Percentiles rank a stretch among this genome's conserved stretches.
phyloP scores from a whole-genome alignment of 1,139 yeast species.

The Yamadazyma triangularis region DNA sequence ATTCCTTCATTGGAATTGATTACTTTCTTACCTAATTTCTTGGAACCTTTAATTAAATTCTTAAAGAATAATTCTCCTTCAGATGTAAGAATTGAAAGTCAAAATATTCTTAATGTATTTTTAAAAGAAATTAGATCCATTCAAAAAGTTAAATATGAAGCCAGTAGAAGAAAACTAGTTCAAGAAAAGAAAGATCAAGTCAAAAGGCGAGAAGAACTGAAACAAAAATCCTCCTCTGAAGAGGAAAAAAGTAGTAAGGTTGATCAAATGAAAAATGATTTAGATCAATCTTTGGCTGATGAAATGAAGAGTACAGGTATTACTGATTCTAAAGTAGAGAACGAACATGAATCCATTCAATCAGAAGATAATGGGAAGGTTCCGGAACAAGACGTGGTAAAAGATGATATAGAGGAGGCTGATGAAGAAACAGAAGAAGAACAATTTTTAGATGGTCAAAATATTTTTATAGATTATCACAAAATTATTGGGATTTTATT shows the following conservation, averaged over 20 bases:
- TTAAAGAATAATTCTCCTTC: slow-evolving; percentile 74
- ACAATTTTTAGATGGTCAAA: slow-evolving; percentile 77
- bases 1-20: slow-evolving; percentile 89
- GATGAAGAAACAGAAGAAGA: slow-evolving; percentile 18
- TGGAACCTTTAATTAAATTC: slow-evolving; percentile 80
- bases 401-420: slow-evolving; percentile 4
- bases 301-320: slow-evolving; percentile 24
- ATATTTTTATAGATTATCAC: slow-evolving; percentile 75
- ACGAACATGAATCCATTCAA: neutral
- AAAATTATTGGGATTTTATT: slow-evolving; percentile 77
- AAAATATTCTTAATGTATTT: slow-evolving; percentile 67
- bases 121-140: slow-evolving; percentile 77
- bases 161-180: slow-evolving; percentile 28
- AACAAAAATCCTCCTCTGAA: slow-evolving; percentile 3
- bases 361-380: slow-evolving; percentile 1
- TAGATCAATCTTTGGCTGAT: slow-evolving; percentile 3
- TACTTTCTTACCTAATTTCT: slow-evolving; percentile 81
- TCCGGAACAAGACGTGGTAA: neutral
- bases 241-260: neutral
- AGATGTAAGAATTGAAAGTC: slow-evolving; percentile 86
- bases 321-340: slow-evolving; percentile 8
- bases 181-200: slow-evolving; percentile 8
- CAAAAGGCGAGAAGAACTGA: slow-evolving; percentile 1
- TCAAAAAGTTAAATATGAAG: slow-evolving; percentile 58
- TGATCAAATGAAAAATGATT: slow-evolving; percentile 1